Base-by-base conservation (phyloP, 2,329 filamentous ascomycete species). In the Colletotrichum siamense region DNA sequence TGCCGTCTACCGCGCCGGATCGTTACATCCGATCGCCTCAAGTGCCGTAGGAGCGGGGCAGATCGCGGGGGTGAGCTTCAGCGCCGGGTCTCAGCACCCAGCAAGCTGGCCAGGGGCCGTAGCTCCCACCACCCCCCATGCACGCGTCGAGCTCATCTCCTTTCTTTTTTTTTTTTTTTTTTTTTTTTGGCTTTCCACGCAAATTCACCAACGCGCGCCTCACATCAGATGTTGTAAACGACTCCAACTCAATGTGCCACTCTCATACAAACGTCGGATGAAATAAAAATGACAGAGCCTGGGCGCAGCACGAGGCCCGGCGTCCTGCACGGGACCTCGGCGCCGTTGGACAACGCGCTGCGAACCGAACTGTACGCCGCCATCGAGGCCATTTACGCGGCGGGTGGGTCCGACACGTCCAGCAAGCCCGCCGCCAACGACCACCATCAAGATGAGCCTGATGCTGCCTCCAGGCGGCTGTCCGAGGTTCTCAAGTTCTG, bases 321-420 rank as follows among this genome's bases (percentile, higher is more conserved):
- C 44, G 55, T 63, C 26, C 32, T 59, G 63, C 69, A 67, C 73
- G 69, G 69, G 39, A 67, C 39, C 26, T 22, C 44, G 30, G 64
- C 74, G 59, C 70, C 70, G 24, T 32, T 76, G 34, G 52, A 36
- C 64, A 32, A 49, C 49, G 65, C 64, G 44, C 59, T 76, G 34
- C 64, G 71, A 59, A 39, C 18, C 18, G 44, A 34, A 39, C 44
- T 76, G 16, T 59, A 61, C 70, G 59, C 55, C 22, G 65, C 74
- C 22, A 69, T 76, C 24, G 74, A 76, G 24, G 28, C 70, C 22
- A 44, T 76, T 69, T 74, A 76, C 70, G 71, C 74, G 55, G 44
- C 28, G 15, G 39, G 55, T 69, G 64, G 55, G 44, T 30, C 70
- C 39, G 39, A 76, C 32, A 59, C 64, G 69, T 68, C 69, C 34